phyloP scores from a whole-genome alignment of 768 basidiomycete genomes.

The Clitopilus hobsonii region DNA sequence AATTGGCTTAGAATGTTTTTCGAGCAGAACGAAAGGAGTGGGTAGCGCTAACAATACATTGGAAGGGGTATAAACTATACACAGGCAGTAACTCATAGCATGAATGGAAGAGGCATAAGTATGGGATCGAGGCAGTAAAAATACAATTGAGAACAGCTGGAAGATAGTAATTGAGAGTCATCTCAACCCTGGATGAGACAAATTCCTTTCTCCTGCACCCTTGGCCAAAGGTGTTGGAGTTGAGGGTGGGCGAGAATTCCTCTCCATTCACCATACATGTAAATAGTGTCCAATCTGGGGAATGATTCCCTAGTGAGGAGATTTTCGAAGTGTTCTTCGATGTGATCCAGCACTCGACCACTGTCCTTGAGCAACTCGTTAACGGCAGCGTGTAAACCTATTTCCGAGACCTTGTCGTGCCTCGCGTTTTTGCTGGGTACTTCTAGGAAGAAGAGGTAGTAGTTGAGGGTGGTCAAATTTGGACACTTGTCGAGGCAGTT shows the following conservation, averaged over 20 bases:
- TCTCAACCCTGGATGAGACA: neutral
- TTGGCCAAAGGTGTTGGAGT: conserved; percentile 25
- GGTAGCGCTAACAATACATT: conserved; percentile 5
- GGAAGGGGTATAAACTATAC: too few relatives aligned
- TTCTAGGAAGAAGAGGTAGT: conserved; percentile 48
- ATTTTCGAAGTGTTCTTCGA: conserved; percentile 40
- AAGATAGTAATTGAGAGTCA: neutral
- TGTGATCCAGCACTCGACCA: conserved; percentile 30
- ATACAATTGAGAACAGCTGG: neutral
- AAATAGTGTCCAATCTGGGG: conserved; percentile 39
- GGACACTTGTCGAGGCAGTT: conserved; percentile 42
- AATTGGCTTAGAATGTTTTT: conserved; percentile 62
- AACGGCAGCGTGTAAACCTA: conserved; percentile 49
- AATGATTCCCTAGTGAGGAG: conserved; percentile 35
- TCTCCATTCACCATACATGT: conserved; percentile 54
- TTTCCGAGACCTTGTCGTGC: conserved; percentile 31
- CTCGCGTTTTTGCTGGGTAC: conserved; percentile 14
- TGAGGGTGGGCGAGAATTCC: conserved; percentile 29
- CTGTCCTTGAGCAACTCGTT: conserved; percentile 36
- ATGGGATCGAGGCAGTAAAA: neutral
- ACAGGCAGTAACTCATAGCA: too few relatives aligned
- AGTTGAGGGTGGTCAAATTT: conserved; percentile 48
- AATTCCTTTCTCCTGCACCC: neutral
- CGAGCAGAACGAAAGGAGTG: too few relatives aligned
- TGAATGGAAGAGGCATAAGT: too few relatives aligned